Base-by-base conservation (phyloP, 495 filamentous ascomycete genomes). In the Mycothermus thermophilus region DNA sequence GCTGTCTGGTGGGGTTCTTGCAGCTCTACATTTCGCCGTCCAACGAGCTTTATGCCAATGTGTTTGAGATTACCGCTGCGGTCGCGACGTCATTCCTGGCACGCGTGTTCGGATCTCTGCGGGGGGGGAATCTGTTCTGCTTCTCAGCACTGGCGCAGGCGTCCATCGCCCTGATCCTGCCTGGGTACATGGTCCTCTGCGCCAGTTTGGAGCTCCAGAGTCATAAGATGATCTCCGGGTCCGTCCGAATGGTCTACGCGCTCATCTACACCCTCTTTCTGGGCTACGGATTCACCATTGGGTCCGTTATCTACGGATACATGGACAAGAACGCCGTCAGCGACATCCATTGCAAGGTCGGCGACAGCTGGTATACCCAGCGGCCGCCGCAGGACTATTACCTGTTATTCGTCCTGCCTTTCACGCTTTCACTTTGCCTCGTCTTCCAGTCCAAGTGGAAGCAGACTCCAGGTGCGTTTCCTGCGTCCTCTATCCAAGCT, bases 241-340 rank as follows among this genome's bases (percentile, higher is more conserved):
- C 83, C 5, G 82, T 94, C 8, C 82, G 88, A 30, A 87, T 95
- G 79, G 83, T 96, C 5, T 94, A 95, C 43, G 84, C 88, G 6
- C 80, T 95, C 35, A 88, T 95, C 20, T 95, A 95, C 57, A 88
- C 87, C 1, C 66, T 95, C 2, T 93, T 95, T 57, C 77, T 96
- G 6, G 88, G 88, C n/a, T 95, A 88, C 47, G 90, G 88, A 5
- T 93, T 96, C 46, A 95, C 90, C 4, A 83, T 96, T 23, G 88
- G 88, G 17, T 88, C 88, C 0, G 80, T 81, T 2, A 66, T 96
- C 6, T 94, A 92, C 47, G 90, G 88, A 13, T 64, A 86, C 14
- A 65, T 93, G 35, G 83, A 93, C 55, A 25, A 62, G 3, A 62
- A 81, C 19, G 88, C 88, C 10, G 76, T 80, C 2, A 79, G 75